phyloP scores from a whole-genome alignment of 176 grass and related monocot species.

The Melocanna baccifera region DNA sequence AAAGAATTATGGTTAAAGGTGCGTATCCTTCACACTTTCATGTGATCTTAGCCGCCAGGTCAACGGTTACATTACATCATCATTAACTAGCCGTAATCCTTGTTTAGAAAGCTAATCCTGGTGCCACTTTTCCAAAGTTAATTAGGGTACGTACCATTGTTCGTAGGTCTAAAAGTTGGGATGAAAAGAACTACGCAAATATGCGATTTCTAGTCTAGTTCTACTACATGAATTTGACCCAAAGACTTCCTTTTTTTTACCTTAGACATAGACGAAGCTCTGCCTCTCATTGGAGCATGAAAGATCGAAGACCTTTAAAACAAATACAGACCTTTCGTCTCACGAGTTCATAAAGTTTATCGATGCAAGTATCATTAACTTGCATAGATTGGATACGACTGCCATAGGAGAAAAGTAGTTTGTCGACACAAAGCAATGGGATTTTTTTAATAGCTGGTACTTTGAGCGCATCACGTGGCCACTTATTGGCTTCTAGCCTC shows the following conservation, averaged over 20 bases:
- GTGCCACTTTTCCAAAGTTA: neutral
- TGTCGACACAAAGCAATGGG: no score
- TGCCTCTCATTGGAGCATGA: no score
- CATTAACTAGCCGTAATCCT: neutral
- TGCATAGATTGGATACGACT: neutral
- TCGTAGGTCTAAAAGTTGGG: no score
- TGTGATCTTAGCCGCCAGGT: neutral
- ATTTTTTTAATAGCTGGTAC: no score
- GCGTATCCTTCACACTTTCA: neutral
- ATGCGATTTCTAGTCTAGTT: no score
- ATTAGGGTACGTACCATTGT: no score
- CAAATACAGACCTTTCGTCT: neutral
- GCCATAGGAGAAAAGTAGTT: no score
- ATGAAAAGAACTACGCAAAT: no score
- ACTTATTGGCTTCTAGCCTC: no score
- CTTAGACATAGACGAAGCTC: neutral
- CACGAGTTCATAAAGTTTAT: neutral
- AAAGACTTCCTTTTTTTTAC: neutral
- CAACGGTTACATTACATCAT: neutral
- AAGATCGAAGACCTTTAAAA: neutral
- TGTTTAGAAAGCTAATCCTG: neutral
- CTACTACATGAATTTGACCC: neutral
- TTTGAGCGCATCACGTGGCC: no score
- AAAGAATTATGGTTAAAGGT: neutral
- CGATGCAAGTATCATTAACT: neutral